Conservation (phyloP, 441 rosid genomes). For the Bocquillonia castaneifolia region DNA sequence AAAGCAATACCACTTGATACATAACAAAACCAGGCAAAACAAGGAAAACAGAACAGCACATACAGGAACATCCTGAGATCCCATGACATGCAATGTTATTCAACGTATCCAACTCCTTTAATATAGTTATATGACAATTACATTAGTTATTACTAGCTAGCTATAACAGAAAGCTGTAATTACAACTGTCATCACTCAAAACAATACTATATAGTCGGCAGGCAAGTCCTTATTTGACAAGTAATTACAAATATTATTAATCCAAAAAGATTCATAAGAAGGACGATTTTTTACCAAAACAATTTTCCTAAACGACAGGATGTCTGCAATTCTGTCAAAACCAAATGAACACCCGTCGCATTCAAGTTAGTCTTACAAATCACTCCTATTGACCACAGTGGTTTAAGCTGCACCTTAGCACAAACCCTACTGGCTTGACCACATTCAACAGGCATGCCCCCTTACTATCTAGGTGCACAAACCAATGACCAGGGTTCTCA, state of each 20-base stretch:
- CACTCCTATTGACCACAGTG: too few relatives aligned
- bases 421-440: too few relatives aligned
- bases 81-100: neutral
- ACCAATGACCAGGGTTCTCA: too few relatives aligned
- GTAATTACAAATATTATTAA: neutral
- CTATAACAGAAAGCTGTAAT: slow-evolving; percentile 8
- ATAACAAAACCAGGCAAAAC: neutral
- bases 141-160: neutral
- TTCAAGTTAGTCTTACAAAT: neutral
- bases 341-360: neutral
- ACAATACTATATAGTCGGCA: neutral
- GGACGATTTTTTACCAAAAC: neutral
- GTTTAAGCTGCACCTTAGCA: too few relatives aligned
- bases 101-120: neutral
- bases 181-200: neutral
- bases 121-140: neutral
- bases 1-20: neutral
- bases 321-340: neutral
- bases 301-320: neutral
- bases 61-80: neutral
- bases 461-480: too few relatives aligned
- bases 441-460: too few relatives aligned
- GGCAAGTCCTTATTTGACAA: neutral
- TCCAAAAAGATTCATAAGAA: neutral
- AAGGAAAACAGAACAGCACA: too few relatives aligned